Evolutionary conservation across 1,284 basidiomycete genomes (phyloP), one percentile per base, ranked within the genome.

Genomic region (Thelephora terrestris): DNA sequence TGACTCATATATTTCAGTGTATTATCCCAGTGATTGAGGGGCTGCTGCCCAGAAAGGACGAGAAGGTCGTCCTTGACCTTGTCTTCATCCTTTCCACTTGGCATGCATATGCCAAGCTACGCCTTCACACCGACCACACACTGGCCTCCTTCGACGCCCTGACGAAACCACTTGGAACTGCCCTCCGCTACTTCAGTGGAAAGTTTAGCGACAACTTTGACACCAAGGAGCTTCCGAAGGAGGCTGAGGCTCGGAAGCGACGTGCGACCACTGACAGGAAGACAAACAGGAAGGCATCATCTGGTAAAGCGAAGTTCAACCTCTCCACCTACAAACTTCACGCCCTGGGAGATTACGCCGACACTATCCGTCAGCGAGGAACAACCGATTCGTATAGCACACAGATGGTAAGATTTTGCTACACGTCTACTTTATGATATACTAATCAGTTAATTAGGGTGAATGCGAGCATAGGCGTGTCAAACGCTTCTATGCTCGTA

Each of bases 391-490:
- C 48, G 9, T 62, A 55, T 47, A 49, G 50, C 9, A 60, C 58
- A 12, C 57, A 61, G 46, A 50, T 53, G 23, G 59, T 61, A 47
- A 37, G 58, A 54, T 7, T 47, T 24, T n/a, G 9, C 17, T 24
- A 39, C 37, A 39, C 14, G 14, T 39, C n/a, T 39, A 21, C 37
- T 36, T n/a, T 17, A 9, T 43, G 7, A 29, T 52, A 5, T 6
- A 32, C 3, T 42, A 16, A 14, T 20, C 10, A 5, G 10, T 5
- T 27, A 5, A n/a, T n/a, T 37, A 68, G 65, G 61, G 63, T 0
- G 66, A 71, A 48, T 54, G 61, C 0, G 61, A 66, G 36, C 68
- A 71, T 45, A 47, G 59, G 1, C 45, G 46, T 4, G 55, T 66
- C 6, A 73, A 73, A 40, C 32, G 46, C 0, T 59, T 63, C 17